Conservation (phyloP, 306 rosid species). For the Lathyrus tuberosus region DNA sequence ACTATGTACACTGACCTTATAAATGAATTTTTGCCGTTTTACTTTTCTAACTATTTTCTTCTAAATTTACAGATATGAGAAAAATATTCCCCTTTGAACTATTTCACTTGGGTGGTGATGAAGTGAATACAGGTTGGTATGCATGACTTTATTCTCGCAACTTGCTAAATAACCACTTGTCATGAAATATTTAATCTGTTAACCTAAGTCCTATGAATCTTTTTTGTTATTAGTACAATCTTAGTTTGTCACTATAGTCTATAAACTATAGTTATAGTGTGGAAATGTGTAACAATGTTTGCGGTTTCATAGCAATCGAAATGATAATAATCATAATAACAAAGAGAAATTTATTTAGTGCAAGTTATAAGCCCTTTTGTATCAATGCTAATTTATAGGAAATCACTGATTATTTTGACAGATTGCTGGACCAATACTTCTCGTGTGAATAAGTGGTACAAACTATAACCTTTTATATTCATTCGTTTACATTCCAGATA, state of each 20-base stretch:
- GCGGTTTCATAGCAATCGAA: constrained; percentile 10
- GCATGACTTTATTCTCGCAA: constrained; percentile 31
- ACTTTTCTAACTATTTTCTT: background rate
- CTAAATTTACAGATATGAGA: constrained; percentile 76
- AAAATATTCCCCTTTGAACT: constrained; percentile 94
- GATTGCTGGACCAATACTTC: constrained; percentile 84
- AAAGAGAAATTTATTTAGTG: constrained; percentile 5
- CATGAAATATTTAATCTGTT: constrained; percentile 29
- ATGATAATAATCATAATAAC: constrained; percentile 5
- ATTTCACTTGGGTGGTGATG: constrained; percentile 99
- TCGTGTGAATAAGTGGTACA: constrained; percentile 73
- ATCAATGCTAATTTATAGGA: constrained; percentile 32
- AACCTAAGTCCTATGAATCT: background rate
- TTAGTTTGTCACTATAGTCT: background rate
- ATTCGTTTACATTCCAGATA: constrained; percentile 22
- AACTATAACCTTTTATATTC: constrained; percentile 22
- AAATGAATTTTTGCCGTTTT: too few relatives aligned
- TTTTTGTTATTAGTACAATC: constrained; percentile 22
- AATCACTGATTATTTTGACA: constrained; percentile 55
- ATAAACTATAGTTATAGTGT: constrained; percentile 6
- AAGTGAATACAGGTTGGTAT: constrained; percentile 88
- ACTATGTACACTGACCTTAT: too few relatives aligned
- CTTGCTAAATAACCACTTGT: background rate
- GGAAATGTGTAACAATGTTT: constrained; percentile 16
- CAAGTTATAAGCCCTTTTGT: constrained; percentile 10